Conservation (phyloP, 139 green algal genomes). For the Raphidocelis subcapitata region DNA sequence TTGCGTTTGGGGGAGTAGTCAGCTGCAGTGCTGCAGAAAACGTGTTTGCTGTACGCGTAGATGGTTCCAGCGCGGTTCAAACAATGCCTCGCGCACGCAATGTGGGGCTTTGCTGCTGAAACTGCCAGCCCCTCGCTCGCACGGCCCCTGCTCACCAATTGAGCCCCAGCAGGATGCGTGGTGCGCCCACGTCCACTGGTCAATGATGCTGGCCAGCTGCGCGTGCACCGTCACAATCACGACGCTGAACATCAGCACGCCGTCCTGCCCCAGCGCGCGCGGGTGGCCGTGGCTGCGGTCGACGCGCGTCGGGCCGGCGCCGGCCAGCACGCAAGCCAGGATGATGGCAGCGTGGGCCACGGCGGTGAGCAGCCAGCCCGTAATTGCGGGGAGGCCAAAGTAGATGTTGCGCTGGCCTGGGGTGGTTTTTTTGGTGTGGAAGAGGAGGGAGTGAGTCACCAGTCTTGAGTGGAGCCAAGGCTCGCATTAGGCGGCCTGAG, state of each 20-base stretch:
- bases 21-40: too few relatives aligned
- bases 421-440: background rate
- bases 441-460: background rate
- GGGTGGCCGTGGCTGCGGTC: slow-evolving; percentile 28
- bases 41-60: too few relatives aligned
- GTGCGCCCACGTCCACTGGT: slow-evolving; percentile 69
- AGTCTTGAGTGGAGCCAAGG: too few relatives aligned
- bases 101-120: too few relatives aligned
- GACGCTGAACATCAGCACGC: slow-evolving; percentile 60
- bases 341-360: slow-evolving; percentile 53
- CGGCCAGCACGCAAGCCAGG: slow-evolving; percentile 39
- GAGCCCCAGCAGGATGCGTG: slow-evolving; percentile 62
- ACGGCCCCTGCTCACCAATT: slow-evolving; percentile 6
- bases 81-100: too few relatives aligned
- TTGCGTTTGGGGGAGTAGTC: too few relatives aligned
- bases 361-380: slow-evolving; percentile 53
- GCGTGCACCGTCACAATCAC: slow-evolving; percentile 71
- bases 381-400: slow-evolving; percentile 55
- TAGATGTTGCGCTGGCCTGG: slow-evolving; percentile 65
- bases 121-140: too few relatives aligned
- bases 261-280: slow-evolving; percentile 50
- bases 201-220: slow-evolving; percentile 42
- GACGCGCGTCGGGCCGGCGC: slow-evolving; percentile 12
- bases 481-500: too few relatives aligned
- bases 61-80: too few relatives aligned